A percentile compares a stretch with the other conserved stretches of the same genome.
Evolutionary conservation across 768 basidiomycete species (phyloP).

Genomic region (Kwoniella sp.): DNA sequence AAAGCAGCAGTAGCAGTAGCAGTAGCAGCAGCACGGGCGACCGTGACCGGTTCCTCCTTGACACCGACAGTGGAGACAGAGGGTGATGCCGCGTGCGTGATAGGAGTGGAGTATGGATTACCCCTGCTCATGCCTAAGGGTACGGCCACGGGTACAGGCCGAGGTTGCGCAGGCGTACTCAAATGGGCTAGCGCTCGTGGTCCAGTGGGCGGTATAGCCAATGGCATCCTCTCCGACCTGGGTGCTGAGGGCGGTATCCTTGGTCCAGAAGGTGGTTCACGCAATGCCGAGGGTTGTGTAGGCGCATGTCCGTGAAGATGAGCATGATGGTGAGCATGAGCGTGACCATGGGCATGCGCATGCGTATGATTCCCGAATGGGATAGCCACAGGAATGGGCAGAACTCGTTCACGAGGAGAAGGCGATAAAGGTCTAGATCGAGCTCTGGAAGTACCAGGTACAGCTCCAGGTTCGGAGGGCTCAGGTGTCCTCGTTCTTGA

Average conservation of each 20-base stretch:
- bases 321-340: neutral
- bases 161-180: slow-evolving; percentile 13
- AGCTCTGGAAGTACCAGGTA: slow-evolving; percentile 1
- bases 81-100: neutral
- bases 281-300: neutral
- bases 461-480: slow-evolving; percentile 1
- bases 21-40: neutral
- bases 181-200: slow-evolving; percentile 30
- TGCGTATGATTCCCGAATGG: neutral
- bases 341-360: neutral
- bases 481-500: slow-evolving; percentile 8
- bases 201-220: slow-evolving; percentile 29
- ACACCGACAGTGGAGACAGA: neutral
- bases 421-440: slow-evolving; percentile 8
- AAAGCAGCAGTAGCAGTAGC: neutral
- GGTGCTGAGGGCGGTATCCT: slow-evolving; percentile 40
- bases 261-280: slow-evolving; percentile 12
- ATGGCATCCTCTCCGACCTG: slow-evolving; percentile 30
- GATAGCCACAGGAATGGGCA: neutral
- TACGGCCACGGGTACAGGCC: slow-evolving; percentile 15
- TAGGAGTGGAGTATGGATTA: neutral
- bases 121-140: slow-evolving; percentile 10
- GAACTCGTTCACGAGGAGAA: slow-evolving; percentile 14
- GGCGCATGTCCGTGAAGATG: neutral
- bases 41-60: neutral